Base-by-base conservation (phyloP, 2,329 filamentous ascomycete species). In the Aspergillus puulaauensis region DNA sequence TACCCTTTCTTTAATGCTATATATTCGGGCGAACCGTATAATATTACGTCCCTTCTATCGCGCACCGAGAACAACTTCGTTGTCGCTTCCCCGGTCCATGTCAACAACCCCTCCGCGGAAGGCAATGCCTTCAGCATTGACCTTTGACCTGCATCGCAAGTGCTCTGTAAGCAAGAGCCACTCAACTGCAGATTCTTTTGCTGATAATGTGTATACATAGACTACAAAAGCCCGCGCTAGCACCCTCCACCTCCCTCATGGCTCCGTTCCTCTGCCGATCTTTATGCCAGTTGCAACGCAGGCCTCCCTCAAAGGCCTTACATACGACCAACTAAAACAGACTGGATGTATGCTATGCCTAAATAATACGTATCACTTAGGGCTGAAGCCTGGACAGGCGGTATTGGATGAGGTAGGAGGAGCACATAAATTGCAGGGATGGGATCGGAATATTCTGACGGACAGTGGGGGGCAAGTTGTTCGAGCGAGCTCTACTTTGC, bases 211-310 rank as follows among this genome's bases (percentile, higher is more conserved):
- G 33, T 21, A 19, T 52, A 3, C 8, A 56, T 56, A 98, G 93
- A 96, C 92, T 49, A 98, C 93, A 11, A 91, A 93, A 81, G 95
- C 95, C 24, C 90, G 95, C 65, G 95, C 95, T 50, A 95, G 95
- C 53, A 87, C 86, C 58, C 82, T 99, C 54, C 89, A 88, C 48
- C 86, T 99, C 24, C 93, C 95, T 51, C 96, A 99, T 85, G 95
- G 95, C 57, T 83, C 89, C 1, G 93, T 99, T 24, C 86, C 90
- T 67, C 84, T 98, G 31, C 95, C 96, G 7, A 87, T 98, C 58
- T 99, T 99, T 76, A 99, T 99, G 95, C 95, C 95, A 15, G 95
- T 99, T 44, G 95, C 95, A 31, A 99, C 95, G 0, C 95, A 99
- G 76, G 95, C 91, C 1, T 96, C 93, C 0, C 82, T 99, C 40